A percentile compares a stretch with the other conserved stretches of the same genome.
phyloP scores from a whole-genome alignment of 495 filamentous ascomycete species.

The Tuber magnatum region DNA sequence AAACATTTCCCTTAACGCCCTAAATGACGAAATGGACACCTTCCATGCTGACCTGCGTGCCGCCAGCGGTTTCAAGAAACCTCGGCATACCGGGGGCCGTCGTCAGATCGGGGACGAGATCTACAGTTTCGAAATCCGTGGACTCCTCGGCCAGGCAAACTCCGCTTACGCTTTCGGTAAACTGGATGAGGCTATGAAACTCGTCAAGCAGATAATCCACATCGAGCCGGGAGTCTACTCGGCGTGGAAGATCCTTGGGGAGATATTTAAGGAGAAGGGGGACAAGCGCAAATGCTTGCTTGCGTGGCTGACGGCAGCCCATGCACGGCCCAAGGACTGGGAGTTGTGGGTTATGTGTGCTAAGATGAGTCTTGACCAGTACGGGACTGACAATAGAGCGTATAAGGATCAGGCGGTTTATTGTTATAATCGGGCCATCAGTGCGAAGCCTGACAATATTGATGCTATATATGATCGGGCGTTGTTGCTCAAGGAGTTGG shows the following conservation, averaged over 20 bases:
- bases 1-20: slow-evolving; percentile 30
- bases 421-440: slow-evolving; percentile 39
- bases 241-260: slow-evolving; percentile 41
- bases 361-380: slow-evolving; percentile 40
- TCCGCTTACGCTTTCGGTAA: slow-evolving; percentile 31
- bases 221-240: slow-evolving; percentile 41
- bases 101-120: slow-evolving; percentile 36
- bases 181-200: slow-evolving; percentile 34
- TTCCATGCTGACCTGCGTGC: slow-evolving; percentile 40
- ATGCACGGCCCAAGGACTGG: slow-evolving; percentile 40
- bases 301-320: slow-evolving; percentile 39
- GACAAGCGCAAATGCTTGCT: slow-evolving; percentile 41
- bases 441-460: slow-evolving; percentile 40
- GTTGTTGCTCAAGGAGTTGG: slow-evolving; percentile 37
- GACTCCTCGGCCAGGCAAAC: slow-evolving; percentile 38
- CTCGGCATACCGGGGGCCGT: slow-evolving; percentile 26
- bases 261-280: slow-evolving; percentile 41
- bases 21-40: slow-evolving; percentile 40
- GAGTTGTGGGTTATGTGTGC: slow-evolving; percentile 40
- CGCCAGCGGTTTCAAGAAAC: slow-evolving; percentile 38
- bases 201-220: slow-evolving; percentile 40
- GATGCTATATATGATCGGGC: slow-evolving; percentile 41
- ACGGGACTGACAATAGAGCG: slow-evolving; percentile 36
- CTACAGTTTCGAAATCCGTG: slow-evolving; percentile 39
- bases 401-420: slow-evolving; percentile 40